A percentile compares a stretch with the other conserved stretches of the same genome.
These are phyloP conservation scores for Afroboletus lepidellus DNA, from an alignment of 1,284 basidiomycete genomes.

Conservation along the genomic window DNA sequence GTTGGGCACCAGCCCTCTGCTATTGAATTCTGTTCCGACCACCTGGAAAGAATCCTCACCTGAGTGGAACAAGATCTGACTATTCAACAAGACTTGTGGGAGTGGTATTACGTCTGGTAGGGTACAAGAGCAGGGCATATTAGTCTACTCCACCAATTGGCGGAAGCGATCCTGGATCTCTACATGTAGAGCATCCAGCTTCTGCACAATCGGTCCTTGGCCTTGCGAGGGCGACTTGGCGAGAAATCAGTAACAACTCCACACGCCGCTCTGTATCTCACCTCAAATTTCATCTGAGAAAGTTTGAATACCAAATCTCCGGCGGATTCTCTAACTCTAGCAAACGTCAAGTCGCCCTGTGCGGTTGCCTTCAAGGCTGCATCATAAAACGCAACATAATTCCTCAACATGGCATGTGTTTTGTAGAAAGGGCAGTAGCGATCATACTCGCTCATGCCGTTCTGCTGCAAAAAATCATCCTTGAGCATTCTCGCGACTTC, in stretches of 20 bases:
- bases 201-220: constrained; percentile 76
- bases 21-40: not conserved
- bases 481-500: constrained; percentile 98
- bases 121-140: constrained; percentile 19
- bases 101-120: constrained; percentile 22
- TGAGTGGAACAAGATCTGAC: not conserved
- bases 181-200: constrained; percentile 72
- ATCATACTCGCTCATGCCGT: constrained; percentile 98
- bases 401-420: constrained; percentile 93
- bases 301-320: constrained; percentile 92
- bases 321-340: constrained; percentile 87
- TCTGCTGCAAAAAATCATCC: constrained; percentile 98
- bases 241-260: constrained; percentile 20
- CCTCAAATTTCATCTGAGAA: constrained; percentile 99
- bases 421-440: constrained; percentile 99
- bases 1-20: too few species aligned
- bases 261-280: constrained; percentile 33
- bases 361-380: constrained; percentile 83
- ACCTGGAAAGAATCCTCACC: not conserved
- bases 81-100: constrained; percentile 1
- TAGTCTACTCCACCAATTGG: constrained; percentile 71
- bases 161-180: constrained; percentile 92
- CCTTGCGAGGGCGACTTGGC: constrained; percentile 81
- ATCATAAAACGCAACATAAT: constrained; percentile 96
- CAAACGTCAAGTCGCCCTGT: constrained; percentile 87